Evolutionary conservation across 768 basidiomycete genomes (phyloP).

Genomic region (Pleurotus platypus): DNA sequence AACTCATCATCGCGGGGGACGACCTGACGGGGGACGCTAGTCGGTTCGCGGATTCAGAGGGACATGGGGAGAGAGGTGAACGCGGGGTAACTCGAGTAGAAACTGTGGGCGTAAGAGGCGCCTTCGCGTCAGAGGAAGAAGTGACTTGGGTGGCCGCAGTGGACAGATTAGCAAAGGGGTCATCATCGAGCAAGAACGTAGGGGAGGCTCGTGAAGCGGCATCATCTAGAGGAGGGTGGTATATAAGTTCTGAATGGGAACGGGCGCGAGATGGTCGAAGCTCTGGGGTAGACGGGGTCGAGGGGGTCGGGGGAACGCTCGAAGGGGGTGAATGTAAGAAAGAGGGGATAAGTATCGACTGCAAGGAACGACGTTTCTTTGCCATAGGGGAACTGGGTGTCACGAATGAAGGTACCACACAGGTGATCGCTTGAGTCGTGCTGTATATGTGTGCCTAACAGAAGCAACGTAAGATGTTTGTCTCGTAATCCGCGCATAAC

Average conservation of each 20-base stretch:
- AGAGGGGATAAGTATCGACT: conserved; percentile 46
- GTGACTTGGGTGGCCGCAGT: conserved; percentile 1
- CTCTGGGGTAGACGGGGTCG: conserved; percentile 20
- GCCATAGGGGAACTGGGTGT: conserved; percentile 25
- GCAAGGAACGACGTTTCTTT: conserved; percentile 51
- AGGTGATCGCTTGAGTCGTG: background rate
- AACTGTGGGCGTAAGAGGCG: background rate
- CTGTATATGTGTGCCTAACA: background rate
- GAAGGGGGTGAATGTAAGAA: conserved; percentile 31
- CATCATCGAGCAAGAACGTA: conserved; percentile 59
- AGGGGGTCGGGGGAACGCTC: conserved; percentile 21
- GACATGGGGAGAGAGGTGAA: conserved; percentile 11
- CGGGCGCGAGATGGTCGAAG: conserved; percentile 7
- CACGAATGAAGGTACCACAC: background rate
- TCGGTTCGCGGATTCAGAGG: background rate
- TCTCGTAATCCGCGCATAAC: conserved; percentile 6
- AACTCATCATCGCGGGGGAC: background rate
- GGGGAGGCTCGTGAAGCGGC: conserved; percentile 19
- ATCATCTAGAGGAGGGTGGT: conserved; percentile 8
- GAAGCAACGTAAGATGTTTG: conserved; percentile 1
- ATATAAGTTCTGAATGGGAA: conserved; percentile 10
- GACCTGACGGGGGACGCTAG: background rate
- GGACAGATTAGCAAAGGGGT: conserved; percentile 66
- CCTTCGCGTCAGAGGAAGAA: background rate
- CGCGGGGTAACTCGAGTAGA: conserved; percentile 4